Evolutionary conservation across 1,139 yeast species (phyloP), one percentile per base, ranked within the genome.

Genomic region (Sugiyamaella grinbergsii): DNA sequence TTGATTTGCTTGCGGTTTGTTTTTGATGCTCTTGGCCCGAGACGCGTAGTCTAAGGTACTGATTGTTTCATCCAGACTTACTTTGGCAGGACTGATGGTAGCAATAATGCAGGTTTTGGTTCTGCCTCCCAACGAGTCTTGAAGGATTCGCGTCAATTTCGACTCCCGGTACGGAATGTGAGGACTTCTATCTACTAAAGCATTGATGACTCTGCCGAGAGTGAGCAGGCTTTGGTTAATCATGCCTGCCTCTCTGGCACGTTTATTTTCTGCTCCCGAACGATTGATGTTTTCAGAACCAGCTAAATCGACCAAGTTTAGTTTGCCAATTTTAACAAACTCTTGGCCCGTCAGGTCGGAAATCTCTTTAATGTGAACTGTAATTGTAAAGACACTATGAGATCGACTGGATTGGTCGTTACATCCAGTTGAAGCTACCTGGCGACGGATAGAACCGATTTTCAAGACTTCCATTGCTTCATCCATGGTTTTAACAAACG

Each of bases 81-180:
- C 77, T 59, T 77, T 77, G 0, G 93, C 89, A 0, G 95, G 96
- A 1, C 95, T 85, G 5, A 90, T 77, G 1, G 95, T 86, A 26
- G 95, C 94, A 32, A 88, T 81, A 53, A 88, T 76, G 23, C 86
- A 78, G 0, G 96, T 88, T 59, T 84, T 85, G 0, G 95, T 86
- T 49, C 79, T 76, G 4, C 96, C 95, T 1, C 95, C 95, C 18
- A 88, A 73, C 0, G 95, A 86, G 62, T 88, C 95, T 61, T 85
- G 93, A 48, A 88, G 72, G 43, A 88, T 67, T 55, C 94, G 75
- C 0, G 96, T 88, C 51, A 88, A 75, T 64, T 85, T 87, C 0
- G 95, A 86, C 65, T 87, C 95, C 55, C 97, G 73, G 63, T 88
- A 90, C 0, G 97, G 96, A 13, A 89, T 79, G 67, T 86, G 94